Evolutionary conservation across 805 yeast species (phyloP).

Genomic region (Sugiyamaella lignohabitans): DNA sequence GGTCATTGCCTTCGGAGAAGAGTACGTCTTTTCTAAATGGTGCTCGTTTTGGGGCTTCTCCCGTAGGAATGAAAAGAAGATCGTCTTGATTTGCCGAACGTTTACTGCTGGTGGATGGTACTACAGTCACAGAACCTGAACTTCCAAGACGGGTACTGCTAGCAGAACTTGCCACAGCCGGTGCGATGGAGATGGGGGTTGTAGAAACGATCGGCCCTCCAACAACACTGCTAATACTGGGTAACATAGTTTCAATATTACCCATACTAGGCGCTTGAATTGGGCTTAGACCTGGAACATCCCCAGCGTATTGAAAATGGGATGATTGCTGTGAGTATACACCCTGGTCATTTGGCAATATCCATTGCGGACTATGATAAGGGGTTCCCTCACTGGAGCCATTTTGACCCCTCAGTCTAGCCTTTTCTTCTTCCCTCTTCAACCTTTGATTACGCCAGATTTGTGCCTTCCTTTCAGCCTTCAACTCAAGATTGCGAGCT

Average conservation of each 20-base stretch:
- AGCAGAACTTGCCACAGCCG: background rate
- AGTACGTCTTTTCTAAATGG: constrained; percentile 7
- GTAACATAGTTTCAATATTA: background rate
- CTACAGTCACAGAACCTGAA: background rate
- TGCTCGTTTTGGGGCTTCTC: constrained; percentile 6
- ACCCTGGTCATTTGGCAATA: too few species aligned
- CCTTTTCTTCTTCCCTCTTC: background rate
- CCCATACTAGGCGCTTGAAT: background rate
- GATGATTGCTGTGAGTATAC: too few species aligned
- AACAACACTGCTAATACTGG: background rate
- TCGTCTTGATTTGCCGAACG: constrained; percentile 1
- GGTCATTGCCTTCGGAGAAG: constrained; percentile 6
- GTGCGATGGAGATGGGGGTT: background rate
- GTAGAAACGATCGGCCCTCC: background rate
- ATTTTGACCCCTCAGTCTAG: background rate
- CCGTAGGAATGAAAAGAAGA: background rate
- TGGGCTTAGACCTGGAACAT: background rate
- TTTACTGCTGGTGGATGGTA: background rate
- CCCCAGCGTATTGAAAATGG: background rate
- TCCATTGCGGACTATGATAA: too few species aligned
- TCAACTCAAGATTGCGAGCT: constrained; percentile 4
- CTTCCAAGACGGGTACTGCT: background rate
- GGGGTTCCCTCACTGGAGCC: background rate
- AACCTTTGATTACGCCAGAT: background rate
- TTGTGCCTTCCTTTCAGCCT: constrained; percentile 11